phyloP scores from a whole-genome alignment of 1,284 basidiomycete genomes.

The Inonotus obliquus region DNA sequence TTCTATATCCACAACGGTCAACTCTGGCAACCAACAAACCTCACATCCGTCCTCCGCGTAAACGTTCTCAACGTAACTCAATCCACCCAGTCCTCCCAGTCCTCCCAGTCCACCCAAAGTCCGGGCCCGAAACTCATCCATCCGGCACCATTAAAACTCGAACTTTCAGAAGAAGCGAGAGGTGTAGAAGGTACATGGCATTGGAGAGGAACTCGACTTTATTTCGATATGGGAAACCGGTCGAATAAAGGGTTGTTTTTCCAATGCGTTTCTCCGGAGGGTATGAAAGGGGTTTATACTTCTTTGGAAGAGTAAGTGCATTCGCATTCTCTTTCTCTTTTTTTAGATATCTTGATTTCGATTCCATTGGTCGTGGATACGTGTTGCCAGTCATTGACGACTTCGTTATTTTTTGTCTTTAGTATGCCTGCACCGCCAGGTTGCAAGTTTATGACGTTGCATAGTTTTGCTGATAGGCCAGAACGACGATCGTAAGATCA shows the following conservation, averaged over 20 bases:
- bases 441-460: conserved; percentile 18
- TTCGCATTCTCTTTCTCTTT: not conserved
- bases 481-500: conserved; percentile 1
- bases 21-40: conserved; percentile 52
- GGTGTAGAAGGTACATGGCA: conserved; percentile 47
- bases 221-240: conserved; percentile 42
- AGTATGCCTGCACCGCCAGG: conserved; percentile 15
- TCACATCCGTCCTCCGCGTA: conserved; percentile 48
- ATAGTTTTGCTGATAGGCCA: conserved; percentile 12
- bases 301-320: conserved; percentile 42
- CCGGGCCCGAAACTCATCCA: conserved; percentile 25
- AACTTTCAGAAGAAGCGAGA: conserved; percentile 34
- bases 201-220: conserved; percentile 53
- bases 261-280: conserved; percentile 37
- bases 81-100: not conserved
- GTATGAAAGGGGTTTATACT: conserved; percentile 41
- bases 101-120: conserved; percentile 1
- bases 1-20: conserved; percentile 52
- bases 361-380: no score
- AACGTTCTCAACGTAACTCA: conserved; percentile 49
- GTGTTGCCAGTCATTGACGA: no score
- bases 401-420: not conserved
- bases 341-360: not conserved
- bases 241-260: conserved; percentile 49
- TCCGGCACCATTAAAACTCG: conserved; percentile 41